A percentile compares a stretch with the other conserved stretches of the same genome.
phyloP scores from a whole-genome alignment of 345 rosid species.

The Eucalyptus sp. region DNA sequence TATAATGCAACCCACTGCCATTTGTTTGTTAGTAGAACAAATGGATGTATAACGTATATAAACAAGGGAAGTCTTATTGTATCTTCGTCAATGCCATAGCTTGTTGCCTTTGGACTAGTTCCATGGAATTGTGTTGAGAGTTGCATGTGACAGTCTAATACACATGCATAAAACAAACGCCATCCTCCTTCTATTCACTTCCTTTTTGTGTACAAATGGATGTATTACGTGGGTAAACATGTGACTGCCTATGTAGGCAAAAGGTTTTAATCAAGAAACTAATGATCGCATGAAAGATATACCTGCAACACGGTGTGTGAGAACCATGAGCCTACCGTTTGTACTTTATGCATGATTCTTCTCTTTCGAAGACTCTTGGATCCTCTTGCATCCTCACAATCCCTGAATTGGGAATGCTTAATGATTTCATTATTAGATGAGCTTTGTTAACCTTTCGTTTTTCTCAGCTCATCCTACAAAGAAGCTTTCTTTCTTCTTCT shows the following conservation, averaged over 20 bases:
- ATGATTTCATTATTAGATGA: neutral
- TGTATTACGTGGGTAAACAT: too few species aligned
- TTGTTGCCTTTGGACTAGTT: neutral
- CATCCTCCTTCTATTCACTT: too few species aligned
- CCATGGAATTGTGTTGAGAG: neutral
- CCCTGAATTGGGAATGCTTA: neutral
- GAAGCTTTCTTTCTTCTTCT: neutral
- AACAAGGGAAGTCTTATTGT: neutral
- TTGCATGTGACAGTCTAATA: too few species aligned
- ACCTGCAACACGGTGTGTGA: neutral
- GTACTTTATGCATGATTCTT: neutral
- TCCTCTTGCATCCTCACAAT: neutral
- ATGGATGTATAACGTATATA: neutral
- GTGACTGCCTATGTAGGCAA: too few species aligned
- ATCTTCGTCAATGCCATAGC: neutral
- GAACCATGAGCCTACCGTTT: neutral
- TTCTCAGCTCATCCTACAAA: neutral
- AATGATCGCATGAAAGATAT: neutral
- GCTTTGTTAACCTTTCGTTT: neutral
- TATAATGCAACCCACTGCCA: neutral
- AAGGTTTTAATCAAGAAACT: neutral
- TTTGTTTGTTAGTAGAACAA: neutral
- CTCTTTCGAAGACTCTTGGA: neutral
- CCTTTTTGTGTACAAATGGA: too few species aligned
- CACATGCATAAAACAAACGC: too few species aligned